Percentiles rank a stretch among this genome's conserved stretches.
Evolutionary conservation across 257 asterid species (phyloP).

Genomic region (Plantago major): DNA sequence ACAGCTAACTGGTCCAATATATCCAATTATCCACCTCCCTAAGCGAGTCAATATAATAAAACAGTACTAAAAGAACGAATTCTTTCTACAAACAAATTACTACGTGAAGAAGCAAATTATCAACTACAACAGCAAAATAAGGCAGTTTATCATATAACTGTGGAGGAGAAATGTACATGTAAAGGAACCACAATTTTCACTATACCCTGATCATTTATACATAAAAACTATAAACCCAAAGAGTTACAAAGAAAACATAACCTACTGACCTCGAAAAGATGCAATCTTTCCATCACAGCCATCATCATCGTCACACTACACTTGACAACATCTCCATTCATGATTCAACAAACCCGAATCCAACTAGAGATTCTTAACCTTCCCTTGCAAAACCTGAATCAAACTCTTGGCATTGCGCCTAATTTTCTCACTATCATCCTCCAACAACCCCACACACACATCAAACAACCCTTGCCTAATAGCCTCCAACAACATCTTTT

Average conservation of each 20-base stretch:
- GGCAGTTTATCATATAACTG: conserved; percentile 13
- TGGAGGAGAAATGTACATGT: conserved; percentile 33
- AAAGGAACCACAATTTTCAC: conserved; percentile 29
- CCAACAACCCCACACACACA: conserved; percentile 57
- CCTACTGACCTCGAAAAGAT: conserved; percentile 34
- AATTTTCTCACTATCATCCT: conserved; percentile 86
- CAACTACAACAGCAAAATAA: conserved; percentile 20
- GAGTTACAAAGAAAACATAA: conserved; percentile 15
- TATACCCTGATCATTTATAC: conserved; percentile 44
- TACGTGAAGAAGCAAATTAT: conserved; percentile 8
- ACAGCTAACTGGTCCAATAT: background rate
- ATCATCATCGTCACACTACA: conserved; percentile 2
- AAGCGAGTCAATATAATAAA: conserved; percentile 1
- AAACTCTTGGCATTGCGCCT: conserved; percentile 69
- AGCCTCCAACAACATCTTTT: conserved; percentile 47
- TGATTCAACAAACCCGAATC: conserved; percentile 11
- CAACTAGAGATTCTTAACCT: conserved; percentile 29
- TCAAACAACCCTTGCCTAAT: conserved; percentile 55
- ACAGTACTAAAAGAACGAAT: background rate
- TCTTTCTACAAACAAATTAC: conserved; percentile 15
- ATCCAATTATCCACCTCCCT: too few species aligned
- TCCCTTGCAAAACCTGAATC: conserved; percentile 73
- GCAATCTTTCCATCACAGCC: conserved; percentile 9
- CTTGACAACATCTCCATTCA: background rate
- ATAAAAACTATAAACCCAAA: conserved; percentile 14